Evolutionary conservation across 2,329 filamentous ascomycete species (phyloP).

Genomic region (Aspergillus sp.): DNA sequence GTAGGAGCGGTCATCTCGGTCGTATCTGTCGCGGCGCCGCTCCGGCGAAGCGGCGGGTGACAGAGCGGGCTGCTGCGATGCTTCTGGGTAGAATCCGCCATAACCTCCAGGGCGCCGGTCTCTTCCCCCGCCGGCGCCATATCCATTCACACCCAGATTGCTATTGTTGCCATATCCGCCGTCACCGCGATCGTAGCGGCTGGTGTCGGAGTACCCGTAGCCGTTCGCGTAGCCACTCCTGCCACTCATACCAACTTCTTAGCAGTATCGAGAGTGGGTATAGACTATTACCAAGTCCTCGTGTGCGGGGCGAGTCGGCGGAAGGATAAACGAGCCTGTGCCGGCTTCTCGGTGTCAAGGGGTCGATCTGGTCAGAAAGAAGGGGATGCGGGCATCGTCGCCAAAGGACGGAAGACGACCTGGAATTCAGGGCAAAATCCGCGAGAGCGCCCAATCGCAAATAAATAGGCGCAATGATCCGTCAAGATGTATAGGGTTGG

Average conservation of each 20-base stretch:
- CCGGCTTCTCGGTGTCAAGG: constrained; percentile 8
- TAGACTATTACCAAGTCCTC: constrained; percentile 14
- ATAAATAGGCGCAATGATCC: neutral
- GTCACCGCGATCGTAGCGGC: constrained; percentile 36
- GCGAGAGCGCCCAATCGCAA: neutral
- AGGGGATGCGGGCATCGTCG: constrained; percentile 27
- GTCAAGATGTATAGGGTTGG: neutral
- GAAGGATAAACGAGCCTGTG: constrained; percentile 7
- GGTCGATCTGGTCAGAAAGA: constrained; percentile 15
- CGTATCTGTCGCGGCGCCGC: constrained; percentile 30
- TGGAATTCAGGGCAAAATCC: neutral
- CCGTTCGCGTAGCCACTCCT: constrained; percentile 38
- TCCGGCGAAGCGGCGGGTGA: constrained; percentile 31
- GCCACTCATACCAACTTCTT: constrained; percentile 34
- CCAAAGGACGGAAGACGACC: neutral
- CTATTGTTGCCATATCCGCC: constrained; percentile 30
- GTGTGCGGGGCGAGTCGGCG: constrained; percentile 12
- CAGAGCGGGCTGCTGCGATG: constrained; percentile 27
- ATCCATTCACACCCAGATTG: constrained; percentile 34
- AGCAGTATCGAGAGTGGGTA: neutral
- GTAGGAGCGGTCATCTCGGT: constrained; percentile 33
- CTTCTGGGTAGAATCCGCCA: constrained; percentile 42
- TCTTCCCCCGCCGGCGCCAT: constrained; percentile 26
- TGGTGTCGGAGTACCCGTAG: constrained; percentile 37
- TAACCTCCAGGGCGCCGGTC: constrained; percentile 45